Evolutionary conservation across 768 basidiomycete species (phyloP).

Genomic region (Auriscalpium orientale): DNA sequence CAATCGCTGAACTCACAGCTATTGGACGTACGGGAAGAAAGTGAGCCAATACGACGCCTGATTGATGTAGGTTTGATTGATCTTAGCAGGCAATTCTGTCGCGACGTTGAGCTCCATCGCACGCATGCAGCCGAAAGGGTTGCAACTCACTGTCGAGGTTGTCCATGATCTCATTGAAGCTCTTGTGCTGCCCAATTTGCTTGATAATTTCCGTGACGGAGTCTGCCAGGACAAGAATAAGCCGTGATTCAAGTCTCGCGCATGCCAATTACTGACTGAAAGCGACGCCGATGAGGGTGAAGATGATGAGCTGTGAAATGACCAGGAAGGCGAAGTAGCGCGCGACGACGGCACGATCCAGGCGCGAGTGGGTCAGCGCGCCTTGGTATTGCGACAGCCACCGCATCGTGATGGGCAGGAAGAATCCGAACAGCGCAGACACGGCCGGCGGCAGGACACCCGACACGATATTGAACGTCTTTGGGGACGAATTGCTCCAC

Average conservation of each 20-base stretch:
- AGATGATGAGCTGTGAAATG: slow-evolving; percentile 88
- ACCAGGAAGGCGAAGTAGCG: slow-evolving; percentile 93
- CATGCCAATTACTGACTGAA: slow-evolving; percentile 50
- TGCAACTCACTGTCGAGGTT: slow-evolving; percentile 34
- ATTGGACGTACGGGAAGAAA: slow-evolving; percentile 74
- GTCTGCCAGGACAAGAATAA: slow-evolving; percentile 14
- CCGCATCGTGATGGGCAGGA: slow-evolving; percentile 89
- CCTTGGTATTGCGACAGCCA: slow-evolving; percentile 69
- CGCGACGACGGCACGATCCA: slow-evolving; percentile 87
- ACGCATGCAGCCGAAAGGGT: background rate
- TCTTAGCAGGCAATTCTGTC: slow-evolving; percentile 56
- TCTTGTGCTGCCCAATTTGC: slow-evolving; percentile 41
- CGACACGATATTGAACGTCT: slow-evolving; percentile 75
- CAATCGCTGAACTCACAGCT: background rate
- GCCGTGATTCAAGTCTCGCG: background rate
- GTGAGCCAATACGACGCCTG: slow-evolving; percentile 92
- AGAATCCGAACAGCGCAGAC: slow-evolving; percentile 82
- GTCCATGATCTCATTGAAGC: slow-evolving; percentile 37
- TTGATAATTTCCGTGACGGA: slow-evolving; percentile 34
- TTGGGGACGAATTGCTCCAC: slow-evolving; percentile 60
- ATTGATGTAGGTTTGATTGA: slow-evolving; percentile 85
- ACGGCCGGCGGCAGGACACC: slow-evolving; percentile 91
- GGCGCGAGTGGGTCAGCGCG: slow-evolving; percentile 59
- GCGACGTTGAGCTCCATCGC: no score
- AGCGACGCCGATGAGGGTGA: slow-evolving; percentile 84